Conservation (phyloP, 2,329 filamentous ascomycete species). For the Pseudogymnoascus sp. region DNA sequence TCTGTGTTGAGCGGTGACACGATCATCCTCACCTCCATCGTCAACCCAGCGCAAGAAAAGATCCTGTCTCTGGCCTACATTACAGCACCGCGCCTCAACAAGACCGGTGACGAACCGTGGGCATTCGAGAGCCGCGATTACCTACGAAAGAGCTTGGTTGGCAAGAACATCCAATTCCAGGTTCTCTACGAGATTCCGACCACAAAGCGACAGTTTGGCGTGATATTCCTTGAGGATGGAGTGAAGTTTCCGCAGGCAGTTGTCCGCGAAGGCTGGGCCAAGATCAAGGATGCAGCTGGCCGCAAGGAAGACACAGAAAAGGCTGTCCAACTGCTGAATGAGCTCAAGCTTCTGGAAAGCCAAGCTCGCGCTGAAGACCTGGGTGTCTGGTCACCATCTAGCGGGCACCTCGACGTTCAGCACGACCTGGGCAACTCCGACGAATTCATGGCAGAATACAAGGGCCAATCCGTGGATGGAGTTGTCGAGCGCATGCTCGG, state of each 20-base stretch:
- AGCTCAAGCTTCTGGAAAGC: slow-evolving; percentile 68
- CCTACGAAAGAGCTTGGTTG: slow-evolving; percentile 74
- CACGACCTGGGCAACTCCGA: slow-evolving; percentile 76
- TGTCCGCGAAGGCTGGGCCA: slow-evolving; percentile 85
- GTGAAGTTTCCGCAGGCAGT: slow-evolving; percentile 72
- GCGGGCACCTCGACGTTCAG: slow-evolving; percentile 63
- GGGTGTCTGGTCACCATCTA: slow-evolving; percentile 69
- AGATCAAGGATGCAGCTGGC: slow-evolving; percentile 88
- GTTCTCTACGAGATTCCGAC: slow-evolving; percentile 83
- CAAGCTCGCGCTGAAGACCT: slow-evolving; percentile 72
- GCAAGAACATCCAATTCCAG: slow-evolving; percentile 79
- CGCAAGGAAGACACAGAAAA: slow-evolving; percentile 83
- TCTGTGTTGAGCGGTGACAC: slow-evolving; percentile 92
- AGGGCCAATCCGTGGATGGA: slow-evolving; percentile 76
- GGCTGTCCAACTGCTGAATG: slow-evolving; percentile 63
- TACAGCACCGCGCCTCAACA: slow-evolving; percentile 74
- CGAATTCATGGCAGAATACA: slow-evolving; percentile 71
- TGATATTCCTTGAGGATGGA: slow-evolving; percentile 69
- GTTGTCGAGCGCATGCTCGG: slow-evolving; percentile 87
- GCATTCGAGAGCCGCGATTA: slow-evolving; percentile 94
- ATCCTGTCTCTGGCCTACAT: slow-evolving; percentile 89
- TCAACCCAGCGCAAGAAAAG: slow-evolving; percentile 73
- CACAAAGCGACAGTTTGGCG: slow-evolving; percentile 81
- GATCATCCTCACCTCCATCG: slow-evolving; percentile 69
- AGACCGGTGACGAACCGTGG: slow-evolving; percentile 86